Evolutionary conservation across 1,284 basidiomycete species (phyloP), one percentile per base, ranked within the genome.

Genomic region (Flammula alnicola): DNA sequence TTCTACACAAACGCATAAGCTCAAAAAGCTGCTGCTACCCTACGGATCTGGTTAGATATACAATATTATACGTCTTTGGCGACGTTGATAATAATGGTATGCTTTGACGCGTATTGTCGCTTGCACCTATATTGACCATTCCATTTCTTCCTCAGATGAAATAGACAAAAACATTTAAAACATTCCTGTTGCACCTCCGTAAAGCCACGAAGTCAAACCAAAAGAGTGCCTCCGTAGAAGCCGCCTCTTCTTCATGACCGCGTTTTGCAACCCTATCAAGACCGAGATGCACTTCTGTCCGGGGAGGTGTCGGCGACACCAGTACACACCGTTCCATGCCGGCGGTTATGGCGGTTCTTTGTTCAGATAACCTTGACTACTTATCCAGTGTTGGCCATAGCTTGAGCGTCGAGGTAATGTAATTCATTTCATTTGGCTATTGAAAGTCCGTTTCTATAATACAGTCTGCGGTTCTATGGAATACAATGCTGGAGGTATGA

Each of bases 21-120:
- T 91, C 57, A 86, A 83, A 71, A 88, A 81, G 60, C 45, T 80
- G 30, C 70, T 91, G 40, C 70, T 91, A 26, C 88, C 88, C 1
- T 89, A 90, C 54, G 83, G 83, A 22, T 84, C 77, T 51, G 71
- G 71, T 54, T 80, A 65, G 59, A 45, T 19, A 39, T 39, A 31
- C 9, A 42, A 3, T 20, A 8, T 14, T 37, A 30, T 30, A 17
- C 10, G 14, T 8, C 12, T n/a, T n/a, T 46, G 6, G 7, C 12
- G 14, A 25, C 5, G 33, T 27, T 30, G 4, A 35, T 16, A 23
- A 41, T 27, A 27, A 43, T 38, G n/a, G 50, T 48, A 8, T 36
- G 35, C 14, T 3, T 31, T 8, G 11, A 11, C 12, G 11, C 11
- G n/a, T 8, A 22, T 14, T 36, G 14, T 16, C n/a, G n/a, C n/a